Evolutionary conservation across 202 grass and related monocot genomes (phyloP).

Genomic region (Hordeum pubiflorum): DNA sequence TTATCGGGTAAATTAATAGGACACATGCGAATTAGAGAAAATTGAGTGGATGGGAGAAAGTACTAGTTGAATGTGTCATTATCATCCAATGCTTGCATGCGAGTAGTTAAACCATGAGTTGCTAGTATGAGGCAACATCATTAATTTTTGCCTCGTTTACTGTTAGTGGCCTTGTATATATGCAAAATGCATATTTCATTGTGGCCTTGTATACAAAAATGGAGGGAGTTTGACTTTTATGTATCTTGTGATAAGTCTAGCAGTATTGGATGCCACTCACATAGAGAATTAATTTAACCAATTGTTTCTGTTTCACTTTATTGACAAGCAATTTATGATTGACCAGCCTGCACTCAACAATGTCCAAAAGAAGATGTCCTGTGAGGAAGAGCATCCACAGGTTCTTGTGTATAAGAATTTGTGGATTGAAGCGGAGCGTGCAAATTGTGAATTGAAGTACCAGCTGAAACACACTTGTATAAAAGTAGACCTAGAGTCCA

Average conservation of each 20-base stretch:
- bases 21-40: too few species aligned
- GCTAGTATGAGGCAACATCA: too few species aligned
- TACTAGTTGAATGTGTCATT: too few species aligned
- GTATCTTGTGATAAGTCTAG: background rate
- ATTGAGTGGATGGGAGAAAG: too few species aligned
- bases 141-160: too few species aligned
- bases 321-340: conserved; percentile 26
- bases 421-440: conserved; percentile 55
- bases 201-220: too few species aligned
- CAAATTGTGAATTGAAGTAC: conserved; percentile 56
- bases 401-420: conserved; percentile 52
- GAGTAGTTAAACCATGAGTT: too few species aligned
- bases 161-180: too few species aligned
- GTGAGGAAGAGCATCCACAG: conserved; percentile 28
- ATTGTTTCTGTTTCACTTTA: background rate
- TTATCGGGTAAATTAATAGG: too few species aligned
- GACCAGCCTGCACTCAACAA: conserved; percentile 26
- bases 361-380: conserved; percentile 17
- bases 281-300: background rate
- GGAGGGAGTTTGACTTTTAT: background rate
- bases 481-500: conserved; percentile 33
- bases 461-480: conserved; percentile 47
- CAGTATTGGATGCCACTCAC: background rate
- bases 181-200: too few species aligned
- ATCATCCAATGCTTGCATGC: too few species aligned